phyloP scores from a whole-genome alignment of 2,329 filamentous ascomycete genomes.

The Penicillium sp. region DNA sequence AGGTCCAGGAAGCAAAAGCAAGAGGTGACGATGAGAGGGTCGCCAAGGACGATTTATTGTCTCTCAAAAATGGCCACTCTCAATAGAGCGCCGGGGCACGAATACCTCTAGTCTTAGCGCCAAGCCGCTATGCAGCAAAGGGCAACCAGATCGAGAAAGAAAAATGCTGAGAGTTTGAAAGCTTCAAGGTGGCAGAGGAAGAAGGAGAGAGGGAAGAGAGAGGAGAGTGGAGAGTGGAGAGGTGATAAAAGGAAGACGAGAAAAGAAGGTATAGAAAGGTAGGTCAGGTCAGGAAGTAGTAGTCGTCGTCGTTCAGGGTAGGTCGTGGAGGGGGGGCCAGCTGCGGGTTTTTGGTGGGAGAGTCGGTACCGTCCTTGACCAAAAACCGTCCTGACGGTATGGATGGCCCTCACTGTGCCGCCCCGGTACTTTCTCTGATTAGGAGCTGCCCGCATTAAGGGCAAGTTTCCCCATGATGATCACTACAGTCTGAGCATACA shows the following conservation, averaged over 20 bases:
- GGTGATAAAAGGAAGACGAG: constrained; percentile 8
- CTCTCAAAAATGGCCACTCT: constrained; percentile 17
- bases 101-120: constrained; percentile 20
- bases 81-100: constrained; percentile 19
- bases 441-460: not conserved
- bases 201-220: not conserved
- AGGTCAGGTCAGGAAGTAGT: constrained; percentile 7
- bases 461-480: not conserved
- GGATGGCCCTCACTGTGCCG: not conserved
- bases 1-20: constrained; percentile 6
- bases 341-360: constrained; percentile 5
- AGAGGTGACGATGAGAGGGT: constrained; percentile 14
- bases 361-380: not conserved
- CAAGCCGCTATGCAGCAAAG: constrained; percentile 15
- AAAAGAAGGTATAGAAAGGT: constrained; percentile 12
- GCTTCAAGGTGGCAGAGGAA: not conserved
- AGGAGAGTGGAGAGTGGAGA: constrained; percentile 3
- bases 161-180: constrained; percentile 2
- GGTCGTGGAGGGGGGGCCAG: not conserved
- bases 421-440: not conserved
- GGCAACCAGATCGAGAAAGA: constrained; percentile 2
- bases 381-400: not conserved
- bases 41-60: constrained; percentile 25
- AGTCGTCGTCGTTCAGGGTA: not conserved
- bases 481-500: not conserved